Evolutionary conservation across 1,284 basidiomycete species (phyloP), one percentile per base, ranked within the genome.

Genomic region (Veloboletus limbatus): DNA sequence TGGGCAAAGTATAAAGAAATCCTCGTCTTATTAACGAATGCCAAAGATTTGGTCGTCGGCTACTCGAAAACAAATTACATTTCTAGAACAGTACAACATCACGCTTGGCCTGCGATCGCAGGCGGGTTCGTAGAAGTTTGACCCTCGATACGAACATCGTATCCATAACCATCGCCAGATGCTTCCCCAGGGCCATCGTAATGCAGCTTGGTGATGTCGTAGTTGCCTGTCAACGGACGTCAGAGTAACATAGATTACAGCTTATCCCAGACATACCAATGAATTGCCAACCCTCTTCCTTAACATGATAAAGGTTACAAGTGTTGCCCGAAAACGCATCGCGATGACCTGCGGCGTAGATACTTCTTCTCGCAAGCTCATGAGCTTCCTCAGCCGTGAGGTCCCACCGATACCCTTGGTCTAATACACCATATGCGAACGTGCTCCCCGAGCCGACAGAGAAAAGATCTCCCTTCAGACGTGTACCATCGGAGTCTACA

Each of bases 241-340:
- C 20, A 63, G 55, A 42, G 32, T 2, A 32, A 43, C 41, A 31
- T 20, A 35, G 1, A 25, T 10, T 6, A 21, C 21, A 10, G 11
- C 9, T 8, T 11, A 20, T 35, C 38, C 26, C 8, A 17, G 4
- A 72, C 81, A 40, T 60, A 92, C 92, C 89, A 59, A 95, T 87
- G 72, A 94, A 95, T 54, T 82, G 74, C 92, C 92, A 99, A 3
- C 96, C 97, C 51, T 91, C 79, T 68, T 97, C 87, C 65, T 92
- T 88, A 59, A 99, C 92, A 56, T 97, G 95, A 67, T 92, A 99
- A 25, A 99, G 76, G 72, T 99, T 99, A 72, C 91, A 87, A 3
- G 92, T 88, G 72, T 97, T 97, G 52, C 97, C 97, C 4, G 96
- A 98, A 77, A 91, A 99, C 1, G 96, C 97, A 68, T 99, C 97